Evolutionary conservation across 192 early-diverging fungal species (phyloP).

Genomic region (Coemansia sp.): DNA sequence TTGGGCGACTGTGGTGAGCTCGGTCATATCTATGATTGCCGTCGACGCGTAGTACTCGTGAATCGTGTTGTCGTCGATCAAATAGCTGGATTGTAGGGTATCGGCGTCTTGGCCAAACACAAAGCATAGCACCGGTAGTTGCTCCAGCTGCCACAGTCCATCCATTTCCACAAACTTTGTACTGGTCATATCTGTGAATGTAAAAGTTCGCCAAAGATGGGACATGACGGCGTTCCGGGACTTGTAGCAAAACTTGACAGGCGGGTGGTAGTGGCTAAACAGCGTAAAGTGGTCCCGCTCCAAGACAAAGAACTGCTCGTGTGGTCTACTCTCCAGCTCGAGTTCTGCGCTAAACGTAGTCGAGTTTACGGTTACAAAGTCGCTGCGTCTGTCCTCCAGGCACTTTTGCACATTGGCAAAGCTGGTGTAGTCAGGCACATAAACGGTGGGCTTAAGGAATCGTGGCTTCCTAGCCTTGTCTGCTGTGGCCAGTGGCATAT

Average conservation of each 20-base stretch:
- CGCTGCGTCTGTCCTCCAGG: background rate
- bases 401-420: background rate
- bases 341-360: background rate
- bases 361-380: background rate
- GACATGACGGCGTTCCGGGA: conserved; percentile 6
- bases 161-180: background rate
- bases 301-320: background rate
- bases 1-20: background rate
- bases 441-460: background rate
- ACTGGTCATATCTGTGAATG: background rate
- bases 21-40: background rate
- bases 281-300: background rate
- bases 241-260: conserved; percentile 4
- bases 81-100: background rate
- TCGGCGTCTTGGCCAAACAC: background rate
- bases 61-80: conserved; percentile 5
- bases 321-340: background rate
- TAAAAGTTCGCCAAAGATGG: background rate
- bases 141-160: background rate
- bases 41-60: background rate
- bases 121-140: conserved; percentile 2
- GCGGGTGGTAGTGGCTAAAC: background rate
- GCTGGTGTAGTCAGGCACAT: background rate
- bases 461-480: too few relatives aligned
- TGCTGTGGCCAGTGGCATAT: too few relatives aligned